Evolutionary conservation across 2,329 filamentous ascomycete species (phyloP).

Genomic region (Ophiocordyceps sinensis): DNA sequence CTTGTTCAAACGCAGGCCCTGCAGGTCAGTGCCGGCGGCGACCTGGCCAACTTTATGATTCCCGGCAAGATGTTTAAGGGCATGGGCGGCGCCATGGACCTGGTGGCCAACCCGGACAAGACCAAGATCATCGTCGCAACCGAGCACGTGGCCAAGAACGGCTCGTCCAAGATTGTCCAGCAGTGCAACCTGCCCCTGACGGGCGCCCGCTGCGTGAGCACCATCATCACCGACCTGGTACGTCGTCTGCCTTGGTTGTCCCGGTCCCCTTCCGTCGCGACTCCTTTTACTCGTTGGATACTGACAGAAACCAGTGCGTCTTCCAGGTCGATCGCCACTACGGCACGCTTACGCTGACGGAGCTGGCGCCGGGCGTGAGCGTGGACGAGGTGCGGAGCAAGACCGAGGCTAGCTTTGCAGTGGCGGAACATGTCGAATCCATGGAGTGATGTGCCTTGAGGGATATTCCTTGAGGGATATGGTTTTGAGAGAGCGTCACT

Average conservation of each 20-base stretch:
- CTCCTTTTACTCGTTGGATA: background rate
- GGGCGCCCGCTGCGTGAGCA: constrained; percentile 52
- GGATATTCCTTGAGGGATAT: too few relatives aligned
- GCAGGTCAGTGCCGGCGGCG: constrained; percentile 64
- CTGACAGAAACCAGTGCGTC: constrained; percentile 36
- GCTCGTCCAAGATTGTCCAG: constrained; percentile 51
- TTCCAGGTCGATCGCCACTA: constrained; percentile 51
- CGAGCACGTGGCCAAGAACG: constrained; percentile 56
- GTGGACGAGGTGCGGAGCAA: constrained; percentile 55
- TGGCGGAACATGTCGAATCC: constrained; percentile 41
- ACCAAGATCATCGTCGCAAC: constrained; percentile 62
- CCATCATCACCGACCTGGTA: constrained; percentile 60
- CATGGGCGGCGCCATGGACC: constrained; percentile 69
- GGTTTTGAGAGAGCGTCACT: background rate
- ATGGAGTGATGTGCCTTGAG: constrained; percentile 28
- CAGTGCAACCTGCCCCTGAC: constrained; percentile 51
- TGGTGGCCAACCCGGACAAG: constrained; percentile 54
- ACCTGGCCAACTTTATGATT: constrained; percentile 83
- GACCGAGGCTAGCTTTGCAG: constrained; percentile 53
- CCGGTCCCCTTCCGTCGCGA: too few relatives aligned
- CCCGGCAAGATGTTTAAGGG: constrained; percentile 80
- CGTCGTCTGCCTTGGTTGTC: constrained; percentile 20
- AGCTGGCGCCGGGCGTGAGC: constrained; percentile 53
- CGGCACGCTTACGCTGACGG: constrained; percentile 51
- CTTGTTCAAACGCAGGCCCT: constrained; percentile 33